These are phyloP conservation scores for Spergularia marina DNA, from an alignment of 148 eudicot species.

Conservation along the genomic window DNA sequence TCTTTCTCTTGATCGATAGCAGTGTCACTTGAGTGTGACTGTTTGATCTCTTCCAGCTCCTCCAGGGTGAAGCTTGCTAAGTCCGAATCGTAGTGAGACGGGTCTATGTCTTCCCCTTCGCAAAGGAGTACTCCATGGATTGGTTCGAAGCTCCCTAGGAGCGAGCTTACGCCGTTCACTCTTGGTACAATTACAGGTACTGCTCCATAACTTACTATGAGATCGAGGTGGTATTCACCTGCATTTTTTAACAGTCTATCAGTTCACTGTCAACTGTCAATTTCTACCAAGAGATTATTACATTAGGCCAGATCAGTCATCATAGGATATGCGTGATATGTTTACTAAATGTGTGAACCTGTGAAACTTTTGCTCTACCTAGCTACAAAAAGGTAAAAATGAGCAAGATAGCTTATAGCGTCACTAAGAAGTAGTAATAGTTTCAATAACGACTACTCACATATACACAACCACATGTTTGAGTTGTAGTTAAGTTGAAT, in stretches of 20 bases:
- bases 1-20: slow-evolving; percentile 45
- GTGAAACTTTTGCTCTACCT: not conserved
- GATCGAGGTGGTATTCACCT: slow-evolving; percentile 59
- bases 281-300: too few relatives aligned
- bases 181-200: slow-evolving; percentile 48
- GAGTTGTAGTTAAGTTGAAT: too few relatives aligned
- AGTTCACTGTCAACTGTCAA: not conserved
- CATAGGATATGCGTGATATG: not conserved
- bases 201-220: slow-evolving; percentile 51
- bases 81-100: slow-evolving; percentile 41
- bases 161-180: slow-evolving; percentile 36
- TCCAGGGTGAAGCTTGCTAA: slow-evolving; percentile 34
- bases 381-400: too few relatives aligned
- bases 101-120: slow-evolving; percentile 58
- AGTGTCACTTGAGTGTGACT: slow-evolving; percentile 42
- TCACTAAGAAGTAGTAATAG: too few relatives aligned
- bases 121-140: slow-evolving; percentile 51
- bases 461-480: too few relatives aligned
- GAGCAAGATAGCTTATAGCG: too few relatives aligned
- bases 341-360: not conserved
- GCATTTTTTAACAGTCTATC: not conserved
- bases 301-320: not conserved
- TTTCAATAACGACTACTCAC: too few relatives aligned
- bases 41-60: slow-evolving; percentile 41
- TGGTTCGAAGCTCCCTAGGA: slow-evolving; percentile 46